A percentile compares a stretch with the other conserved stretches of the same genome.
These are phyloP conservation scores for Cucurbita argyrosperma DNA, from an alignment of 306 rosid species.

Conservation along the genomic window DNA sequence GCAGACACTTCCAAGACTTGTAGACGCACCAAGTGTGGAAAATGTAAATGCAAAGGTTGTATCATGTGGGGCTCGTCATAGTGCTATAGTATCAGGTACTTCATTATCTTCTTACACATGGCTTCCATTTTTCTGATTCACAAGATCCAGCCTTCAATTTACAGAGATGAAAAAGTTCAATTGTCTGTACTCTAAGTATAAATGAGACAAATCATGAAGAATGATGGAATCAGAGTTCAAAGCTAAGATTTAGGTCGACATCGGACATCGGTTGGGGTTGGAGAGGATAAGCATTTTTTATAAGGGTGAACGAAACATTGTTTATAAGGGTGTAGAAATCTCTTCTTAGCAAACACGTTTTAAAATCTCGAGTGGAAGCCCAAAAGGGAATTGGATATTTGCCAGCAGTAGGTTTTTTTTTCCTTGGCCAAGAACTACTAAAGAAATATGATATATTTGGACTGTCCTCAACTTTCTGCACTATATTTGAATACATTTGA, in stretches of 20 bases:
- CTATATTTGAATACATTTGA: not conserved
- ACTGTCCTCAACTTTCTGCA: not conserved
- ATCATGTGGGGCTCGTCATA: slow-evolving; percentile 96
- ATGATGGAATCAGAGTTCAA: too few relatives aligned
- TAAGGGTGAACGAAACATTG: too few relatives aligned
- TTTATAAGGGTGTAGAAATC: too few relatives aligned
- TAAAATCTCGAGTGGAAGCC: too few relatives aligned
- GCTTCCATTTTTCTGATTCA: not conserved
- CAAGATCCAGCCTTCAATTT: not conserved
- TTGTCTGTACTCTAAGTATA: not conserved
- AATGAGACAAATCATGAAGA: too few relatives aligned
- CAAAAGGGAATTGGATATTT: too few relatives aligned
- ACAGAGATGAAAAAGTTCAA: not conserved
- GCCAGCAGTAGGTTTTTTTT: too few relatives aligned
- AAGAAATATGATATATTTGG: not conserved
- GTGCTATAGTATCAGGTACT: slow-evolving; percentile 66
- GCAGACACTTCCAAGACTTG: slow-evolving; percentile 71
- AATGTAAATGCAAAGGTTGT: slow-evolving; percentile 42
- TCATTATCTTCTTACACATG: not conserved
- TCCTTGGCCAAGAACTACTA: not conserved
- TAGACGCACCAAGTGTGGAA: slow-evolving; percentile 76
- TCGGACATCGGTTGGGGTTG: too few relatives aligned
- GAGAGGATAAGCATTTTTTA: too few relatives aligned
- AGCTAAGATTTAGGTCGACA: too few relatives aligned
- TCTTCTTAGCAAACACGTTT: too few relatives aligned